Conservation (phyloP, 2,329 filamentous ascomycete genomes). For the Sporothrix sp. region DNA sequence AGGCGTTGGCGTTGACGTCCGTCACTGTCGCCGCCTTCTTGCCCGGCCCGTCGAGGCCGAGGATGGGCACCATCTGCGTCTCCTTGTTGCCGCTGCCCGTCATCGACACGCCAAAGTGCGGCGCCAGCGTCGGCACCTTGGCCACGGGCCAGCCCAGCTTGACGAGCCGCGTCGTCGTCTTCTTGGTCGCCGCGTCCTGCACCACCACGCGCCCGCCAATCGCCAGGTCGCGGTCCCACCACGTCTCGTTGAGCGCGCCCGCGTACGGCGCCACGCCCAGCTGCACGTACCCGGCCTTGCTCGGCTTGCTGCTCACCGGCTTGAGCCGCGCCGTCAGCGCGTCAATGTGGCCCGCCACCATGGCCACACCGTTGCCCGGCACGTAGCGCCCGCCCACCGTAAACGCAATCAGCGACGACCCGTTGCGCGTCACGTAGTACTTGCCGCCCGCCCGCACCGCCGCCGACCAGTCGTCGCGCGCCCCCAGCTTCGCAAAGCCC, state of each 20-base stretch:
- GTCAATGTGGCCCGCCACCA: constrained; percentile 82
- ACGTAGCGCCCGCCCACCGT: constrained; percentile 27
- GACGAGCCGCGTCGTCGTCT: constrained; percentile 72
- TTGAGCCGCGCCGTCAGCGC: constrained; percentile 85
- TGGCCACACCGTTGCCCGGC: constrained; percentile 28
- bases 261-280: constrained; percentile 90
- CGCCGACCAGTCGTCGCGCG: constrained; percentile 66
- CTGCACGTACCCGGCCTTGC: constrained; percentile 75
- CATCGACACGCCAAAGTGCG: constrained; percentile 79
- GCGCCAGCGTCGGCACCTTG: constrained; percentile 80
- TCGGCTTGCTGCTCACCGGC: constrained; percentile 78
- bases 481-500: constrained; percentile 69
- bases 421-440: constrained; percentile 28
- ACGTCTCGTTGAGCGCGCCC: constrained; percentile 75
- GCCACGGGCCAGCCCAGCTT: constrained; percentile 93
- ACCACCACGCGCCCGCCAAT: constrained; percentile 86
- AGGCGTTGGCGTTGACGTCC: constrained; percentile 58
- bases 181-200: constrained; percentile 59
- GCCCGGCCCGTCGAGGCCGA: constrained; percentile 72
- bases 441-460: constrained; percentile 60
- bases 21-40: constrained; percentile 47
- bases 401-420: constrained; percentile 30
- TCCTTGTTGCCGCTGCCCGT: constrained; percentile 65
- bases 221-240: constrained; percentile 94
- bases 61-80: constrained; percentile 88